Evolutionary conservation across 2,329 filamentous ascomycete genomes (phyloP), one percentile per base, ranked within the genome.

Genomic region (Parastagonospora avenae): DNA sequence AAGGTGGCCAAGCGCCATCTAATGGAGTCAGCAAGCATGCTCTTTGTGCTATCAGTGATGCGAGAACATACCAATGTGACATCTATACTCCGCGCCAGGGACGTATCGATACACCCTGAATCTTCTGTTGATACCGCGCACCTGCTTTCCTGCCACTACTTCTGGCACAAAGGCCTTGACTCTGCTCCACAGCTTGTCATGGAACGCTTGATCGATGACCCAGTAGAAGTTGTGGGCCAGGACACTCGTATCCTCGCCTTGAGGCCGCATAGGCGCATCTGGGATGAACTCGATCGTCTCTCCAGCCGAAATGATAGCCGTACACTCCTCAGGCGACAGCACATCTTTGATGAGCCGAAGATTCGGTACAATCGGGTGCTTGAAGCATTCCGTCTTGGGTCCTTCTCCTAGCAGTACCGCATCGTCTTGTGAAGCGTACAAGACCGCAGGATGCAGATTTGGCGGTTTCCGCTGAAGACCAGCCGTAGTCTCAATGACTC

Each of bases 161-260:
- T 74, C 65, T 0, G 87, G 86, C 0, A 90, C 80, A 41, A 84
- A 85, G 0, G 79, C 73, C 2, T 79, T 73, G 2, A 90, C 81
- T 11, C 87, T 80, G 0, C 75, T 70, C 87, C 87, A 90, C 1
- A 90, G 76, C 11, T 75, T 79, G 49, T 86, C 80, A 61, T 86
- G 82, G 67, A 89, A 89, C 0, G 78, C 76, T 16, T 78, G 76
- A 58, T 90, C 87, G 10, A 85, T 78, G 8, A 90, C 78, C 87
- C 87, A 90, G 75, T 89, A 89, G 60, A 90, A 88, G 69, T 89
- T 90, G 74, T 90, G 87, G 0, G 87, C 87, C 1, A 89, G 71
- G 40, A 89, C 80, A 62, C 85, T 88, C 19, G 79, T 78, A 46
- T 75, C 74, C 53, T 88, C 85, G 12, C 83, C 84, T 48, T 86